These are phyloP conservation scores for Trypanosoma boissoni DNA, from an alignment of 208 protist species.

Conservation along the genomic window DNA sequence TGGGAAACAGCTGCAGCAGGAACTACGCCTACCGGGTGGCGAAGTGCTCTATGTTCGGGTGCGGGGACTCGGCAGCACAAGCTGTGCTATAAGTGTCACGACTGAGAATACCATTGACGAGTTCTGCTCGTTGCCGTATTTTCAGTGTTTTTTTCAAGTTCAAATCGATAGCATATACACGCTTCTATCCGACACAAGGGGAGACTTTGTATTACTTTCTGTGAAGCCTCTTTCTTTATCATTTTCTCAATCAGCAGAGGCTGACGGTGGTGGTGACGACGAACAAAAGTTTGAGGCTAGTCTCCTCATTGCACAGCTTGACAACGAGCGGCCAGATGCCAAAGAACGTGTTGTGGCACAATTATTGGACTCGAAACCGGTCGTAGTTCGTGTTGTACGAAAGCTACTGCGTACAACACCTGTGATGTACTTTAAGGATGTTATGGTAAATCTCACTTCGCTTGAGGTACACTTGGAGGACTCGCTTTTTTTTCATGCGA, in stretches of 20 bases:
- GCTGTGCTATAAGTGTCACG: constrained; percentile 77
- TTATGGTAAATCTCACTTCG: constrained; percentile 32
- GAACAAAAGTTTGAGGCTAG: constrained; percentile 49
- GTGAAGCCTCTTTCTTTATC: constrained; percentile 40
- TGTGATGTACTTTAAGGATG: constrained; percentile 48
- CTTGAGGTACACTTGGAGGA: constrained; percentile 75
- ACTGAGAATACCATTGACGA: constrained; percentile 60
- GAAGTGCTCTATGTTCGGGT: constrained; percentile 70
- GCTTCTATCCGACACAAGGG: constrained; percentile 27
- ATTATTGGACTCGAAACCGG: constrained; percentile 30
- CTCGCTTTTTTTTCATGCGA: constrained; percentile 52
- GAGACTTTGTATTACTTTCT: constrained; percentile 43
- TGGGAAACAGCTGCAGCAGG: constrained; percentile 30
- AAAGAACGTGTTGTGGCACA: constrained; percentile 68
- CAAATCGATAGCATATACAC: constrained; percentile 51
- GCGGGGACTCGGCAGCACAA: constrained; percentile 47
- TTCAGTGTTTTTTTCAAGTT: constrained; percentile 55
- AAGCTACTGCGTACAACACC: constrained; percentile 55
- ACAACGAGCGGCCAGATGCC: constrained; percentile 58
- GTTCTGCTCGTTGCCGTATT: constrained; percentile 53
- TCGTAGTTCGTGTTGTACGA: constrained; percentile 35
- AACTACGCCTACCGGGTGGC: constrained; percentile 29
- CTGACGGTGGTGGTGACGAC: constrained; percentile 26
- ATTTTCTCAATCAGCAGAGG: constrained; percentile 40
- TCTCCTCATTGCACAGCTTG: constrained; percentile 50